Evolutionary conservation across 108 stramenopile genomes (phyloP).

Genomic region (Schizochytrium sp.): DNA sequence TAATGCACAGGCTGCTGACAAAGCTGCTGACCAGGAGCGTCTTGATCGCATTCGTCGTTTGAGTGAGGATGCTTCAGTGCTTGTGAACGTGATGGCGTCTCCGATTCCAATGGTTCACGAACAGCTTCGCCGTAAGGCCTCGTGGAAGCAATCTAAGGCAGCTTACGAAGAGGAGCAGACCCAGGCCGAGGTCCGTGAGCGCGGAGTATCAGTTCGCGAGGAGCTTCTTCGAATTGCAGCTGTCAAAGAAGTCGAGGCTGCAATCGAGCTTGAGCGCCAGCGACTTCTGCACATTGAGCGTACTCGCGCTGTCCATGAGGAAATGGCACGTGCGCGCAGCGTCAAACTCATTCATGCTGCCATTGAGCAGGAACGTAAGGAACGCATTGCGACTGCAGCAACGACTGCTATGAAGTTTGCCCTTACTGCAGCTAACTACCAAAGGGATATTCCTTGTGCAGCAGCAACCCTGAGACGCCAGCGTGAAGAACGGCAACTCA

Average conservation of each 20-base stretch:
- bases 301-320: neutral
- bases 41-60: neutral
- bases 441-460: neutral
- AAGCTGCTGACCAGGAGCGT: conserved; percentile 14
- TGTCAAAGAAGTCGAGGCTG: neutral
- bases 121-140: conserved; percentile 20
- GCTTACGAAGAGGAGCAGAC: neutral
- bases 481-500: neutral
- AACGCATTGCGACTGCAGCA: neutral
- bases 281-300: neutral
- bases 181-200: neutral
- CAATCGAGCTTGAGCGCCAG: neutral
- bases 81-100: neutral
- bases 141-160: neutral
- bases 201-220: conserved; percentile 2
- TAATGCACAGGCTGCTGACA: neutral
- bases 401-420: neutral
- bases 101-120: neutral
- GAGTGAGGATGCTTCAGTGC: neutral
- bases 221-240: neutral
- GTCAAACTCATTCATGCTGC: neutral
- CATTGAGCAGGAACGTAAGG: neutral
- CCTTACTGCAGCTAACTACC: neutral
- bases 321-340: neutral
- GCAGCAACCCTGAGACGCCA: neutral